These are phyloP conservation scores for Mercurialis annua DNA, from an alignment of 345 rosid genomes.

Conservation along the genomic window DNA sequence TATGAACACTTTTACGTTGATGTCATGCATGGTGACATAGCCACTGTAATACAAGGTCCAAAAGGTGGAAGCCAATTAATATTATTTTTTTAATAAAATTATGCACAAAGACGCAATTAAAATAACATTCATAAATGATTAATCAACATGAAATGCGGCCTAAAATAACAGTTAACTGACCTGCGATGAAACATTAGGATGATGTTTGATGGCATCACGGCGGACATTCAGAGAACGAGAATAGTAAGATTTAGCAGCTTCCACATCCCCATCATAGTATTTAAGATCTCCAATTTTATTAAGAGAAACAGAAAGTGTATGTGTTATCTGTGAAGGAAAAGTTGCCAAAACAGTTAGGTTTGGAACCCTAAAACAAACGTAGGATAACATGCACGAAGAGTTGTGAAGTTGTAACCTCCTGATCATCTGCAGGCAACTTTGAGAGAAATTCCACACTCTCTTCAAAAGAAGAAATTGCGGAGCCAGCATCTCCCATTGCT, in stretches of 20 bases:
- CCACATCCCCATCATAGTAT: slow-evolving; percentile 77
- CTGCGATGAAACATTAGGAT: slow-evolving; percentile 65
- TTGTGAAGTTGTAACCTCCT: slow-evolving; percentile 53
- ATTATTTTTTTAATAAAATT: neutral
- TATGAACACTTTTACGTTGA: neutral
- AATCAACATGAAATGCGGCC: neutral
- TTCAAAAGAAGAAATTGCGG: slow-evolving; percentile 77
- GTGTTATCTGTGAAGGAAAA: slow-evolving; percentile 53
- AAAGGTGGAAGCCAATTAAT: neutral
- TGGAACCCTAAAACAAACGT: neutral
- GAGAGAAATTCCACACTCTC: slow-evolving; percentile 82
- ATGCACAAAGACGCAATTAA: neutral
- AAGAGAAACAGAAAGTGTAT: slow-evolving; percentile 92
- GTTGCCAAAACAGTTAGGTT: slow-evolving; percentile 1
- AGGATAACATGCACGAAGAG: neutral
- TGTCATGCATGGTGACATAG: neutral
- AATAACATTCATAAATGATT: neutral
- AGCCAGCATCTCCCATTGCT: slow-evolving; percentile 70
- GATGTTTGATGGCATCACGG: slow-evolving; percentile 59
- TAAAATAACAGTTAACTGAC: slow-evolving; percentile 34
- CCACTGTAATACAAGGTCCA: neutral
- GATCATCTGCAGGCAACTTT: slow-evolving; percentile 67
- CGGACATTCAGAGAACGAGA: slow-evolving; percentile 70
- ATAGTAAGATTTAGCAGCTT: slow-evolving; percentile 80
- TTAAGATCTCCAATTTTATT: slow-evolving; percentile 96